Evolutionary conservation across 2,329 filamentous ascomycete species (phyloP).

Genomic region (Fusarium sp.): DNA sequence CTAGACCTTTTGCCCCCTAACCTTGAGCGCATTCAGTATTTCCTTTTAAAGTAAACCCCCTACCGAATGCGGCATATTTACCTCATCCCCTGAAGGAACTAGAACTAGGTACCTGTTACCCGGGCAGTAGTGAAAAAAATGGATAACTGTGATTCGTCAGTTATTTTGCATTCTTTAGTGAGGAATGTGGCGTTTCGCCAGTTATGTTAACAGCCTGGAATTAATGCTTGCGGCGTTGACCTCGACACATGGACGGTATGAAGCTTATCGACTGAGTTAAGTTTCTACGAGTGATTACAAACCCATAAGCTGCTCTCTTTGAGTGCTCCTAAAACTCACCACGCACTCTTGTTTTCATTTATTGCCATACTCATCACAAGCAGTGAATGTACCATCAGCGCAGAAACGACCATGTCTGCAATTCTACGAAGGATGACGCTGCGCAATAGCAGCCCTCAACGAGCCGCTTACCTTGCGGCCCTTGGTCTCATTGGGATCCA

Average conservation of each 20-base stretch:
- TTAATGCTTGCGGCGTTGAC: not conserved
- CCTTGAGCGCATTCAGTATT: not conserved
- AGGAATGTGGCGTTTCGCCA: not conserved
- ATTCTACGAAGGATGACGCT: not conserved
- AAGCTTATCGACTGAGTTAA: not conserved
- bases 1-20: not conserved
- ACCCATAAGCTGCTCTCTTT: not conserved
- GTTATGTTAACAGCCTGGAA: not conserved
- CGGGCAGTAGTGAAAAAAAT: not conserved
- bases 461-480: not conserved
- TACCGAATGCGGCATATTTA: not conserved
- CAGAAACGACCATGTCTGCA: not conserved
- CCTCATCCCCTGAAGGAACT: too few species aligned
- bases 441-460: not conserved
- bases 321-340: not conserved
- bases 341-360: not conserved
- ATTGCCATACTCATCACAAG: not conserved
- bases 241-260: not conserved
- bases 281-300: not conserved
- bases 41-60: not conserved
- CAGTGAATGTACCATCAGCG: not conserved
- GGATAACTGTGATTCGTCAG: not conserved
- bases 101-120: not conserved
- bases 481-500: not conserved
- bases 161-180: accelerated